These are phyloP conservation scores for Hemerocallis citrina DNA, from an alignment of 106 monocot genomes.

Conservation along the genomic window DNA sequence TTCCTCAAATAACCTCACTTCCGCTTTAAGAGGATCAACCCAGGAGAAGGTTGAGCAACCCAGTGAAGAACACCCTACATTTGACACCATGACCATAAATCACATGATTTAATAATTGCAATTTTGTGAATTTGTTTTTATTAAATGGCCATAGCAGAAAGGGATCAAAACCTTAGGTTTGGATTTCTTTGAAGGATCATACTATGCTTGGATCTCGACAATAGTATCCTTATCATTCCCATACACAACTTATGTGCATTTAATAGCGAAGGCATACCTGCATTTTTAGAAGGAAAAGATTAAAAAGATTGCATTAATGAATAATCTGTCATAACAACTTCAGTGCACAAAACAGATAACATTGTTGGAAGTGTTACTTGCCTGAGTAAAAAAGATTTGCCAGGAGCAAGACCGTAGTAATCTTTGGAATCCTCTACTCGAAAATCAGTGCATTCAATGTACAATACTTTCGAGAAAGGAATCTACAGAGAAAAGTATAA, in stretches of 20 bases:
- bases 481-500: no score
- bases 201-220: slow-evolving; percentile 71
- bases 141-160: not conserved
- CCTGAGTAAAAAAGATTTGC: slow-evolving; percentile 92
- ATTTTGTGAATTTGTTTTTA: not conserved
- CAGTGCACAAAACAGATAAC: slow-evolving; percentile 37
- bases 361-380: slow-evolving; percentile 4
- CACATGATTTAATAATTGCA: not conserved
- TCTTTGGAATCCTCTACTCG: slow-evolving; percentile 93
- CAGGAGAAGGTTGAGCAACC: slow-evolving; percentile 84
- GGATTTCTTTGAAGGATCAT: slow-evolving; percentile 69
- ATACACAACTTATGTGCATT: slow-evolving; percentile 82
- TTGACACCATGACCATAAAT: not conserved
- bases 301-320: no score
- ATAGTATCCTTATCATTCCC: slow-evolving; percentile 46
- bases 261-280: slow-evolving; percentile 95
- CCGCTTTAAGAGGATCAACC: slow-evolving; percentile 91
- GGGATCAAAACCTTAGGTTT: slow-evolving; percentile 72
- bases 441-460: slow-evolving; percentile 86
- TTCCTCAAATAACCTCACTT: slow-evolving; percentile 87
- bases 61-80: slow-evolving; percentile 97
- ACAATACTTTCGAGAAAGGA: slow-evolving; percentile 85
- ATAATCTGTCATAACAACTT: slow-evolving; percentile 76
- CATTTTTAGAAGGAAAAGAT: not conserved
- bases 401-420: slow-evolving; percentile 95